Evolutionary conservation across 169 alveolate species (phyloP).

Genomic region (Eimeria mitis): DNA sequence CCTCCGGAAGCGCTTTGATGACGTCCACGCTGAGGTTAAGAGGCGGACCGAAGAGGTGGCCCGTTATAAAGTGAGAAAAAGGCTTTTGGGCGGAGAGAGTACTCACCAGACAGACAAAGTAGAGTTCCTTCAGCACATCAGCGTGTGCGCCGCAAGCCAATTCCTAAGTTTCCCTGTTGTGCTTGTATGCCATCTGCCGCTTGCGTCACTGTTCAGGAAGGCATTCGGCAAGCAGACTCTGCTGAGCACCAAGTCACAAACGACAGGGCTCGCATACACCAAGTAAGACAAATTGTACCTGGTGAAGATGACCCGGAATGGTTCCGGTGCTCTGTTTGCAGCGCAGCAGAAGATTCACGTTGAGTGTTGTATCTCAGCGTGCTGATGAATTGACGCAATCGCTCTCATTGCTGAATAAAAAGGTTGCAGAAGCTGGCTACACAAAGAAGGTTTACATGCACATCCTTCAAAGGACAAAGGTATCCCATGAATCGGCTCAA

Average conservation of each 20-base stretch:
- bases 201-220: constrained; percentile 59
- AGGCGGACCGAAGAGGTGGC: constrained; percentile 69
- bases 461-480: constrained; percentile 81
- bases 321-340: background rate
- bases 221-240: constrained; percentile 81
- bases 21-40: constrained; percentile 76
- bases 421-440: constrained; percentile 46
- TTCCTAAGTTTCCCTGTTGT: background rate
- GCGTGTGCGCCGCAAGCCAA: background rate
- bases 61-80: constrained; percentile 46
- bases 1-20: constrained; percentile 80
- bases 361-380: constrained; percentile 21
- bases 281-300: constrained; percentile 8
- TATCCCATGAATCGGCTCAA: no score
- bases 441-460: constrained; percentile 76
- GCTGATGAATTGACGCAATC: constrained; percentile 55
- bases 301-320: background rate
- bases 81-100: background rate
- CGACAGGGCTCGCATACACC: constrained; percentile 76
- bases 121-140: background rate
- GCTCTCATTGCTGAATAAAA: constrained; percentile 6
- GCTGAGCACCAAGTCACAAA: constrained; percentile 76
- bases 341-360: background rate
- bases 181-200: background rate
- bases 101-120: background rate